Base-by-base conservation (phyloP, 1,139 yeast species). In the Insectozyma bohioensis region DNA sequence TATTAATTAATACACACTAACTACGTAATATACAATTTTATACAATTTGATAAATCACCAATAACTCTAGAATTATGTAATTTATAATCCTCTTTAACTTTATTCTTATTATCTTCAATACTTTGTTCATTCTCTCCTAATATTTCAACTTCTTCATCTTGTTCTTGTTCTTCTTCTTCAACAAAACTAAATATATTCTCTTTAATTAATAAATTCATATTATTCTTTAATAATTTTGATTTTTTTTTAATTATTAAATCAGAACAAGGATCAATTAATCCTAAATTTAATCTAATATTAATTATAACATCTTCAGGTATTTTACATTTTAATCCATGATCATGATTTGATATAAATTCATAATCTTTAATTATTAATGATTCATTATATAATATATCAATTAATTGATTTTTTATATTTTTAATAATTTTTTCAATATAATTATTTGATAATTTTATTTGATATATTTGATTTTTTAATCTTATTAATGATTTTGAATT, bases 401-500 rank as follows among this genome's bases (percentile, higher is more conserved):
- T 26, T 12, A 40, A 16, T 13, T 28, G 30, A 1, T 26, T 35
- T 14, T 34, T 34, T 6, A 40, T 21, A 9, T 32, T 26, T 2
- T 12, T 4, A 7, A 37, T 19, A 10, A 36, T 23, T 20, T 24
- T 21, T 19, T 34, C 29, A 20, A 42, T 22, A 26, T 40, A 33
- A 20, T 33, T 33, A 12, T 35, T 28, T 1, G 42, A 40, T 28
- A 40, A 28, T 27, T 35, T 27, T 8, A 40, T 23, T 14, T 39
- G 42, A 17, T 28, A 38, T 11, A 30, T 34, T n/a, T n/a, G n/a
- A 27, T 37, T 37, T 14, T 34, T 30, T 11, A 43, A 20, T 4
- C 44, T 41, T 12, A 40, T 36, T 30, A 39, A 20, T 5, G 43
- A 41, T 36, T 38, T 39, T 8, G 40, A 33, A 30, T 42, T 42